Evolutionary conservation across 192 early-diverging fungal species (phyloP).

Genomic region (Backusella luteola): DNA sequence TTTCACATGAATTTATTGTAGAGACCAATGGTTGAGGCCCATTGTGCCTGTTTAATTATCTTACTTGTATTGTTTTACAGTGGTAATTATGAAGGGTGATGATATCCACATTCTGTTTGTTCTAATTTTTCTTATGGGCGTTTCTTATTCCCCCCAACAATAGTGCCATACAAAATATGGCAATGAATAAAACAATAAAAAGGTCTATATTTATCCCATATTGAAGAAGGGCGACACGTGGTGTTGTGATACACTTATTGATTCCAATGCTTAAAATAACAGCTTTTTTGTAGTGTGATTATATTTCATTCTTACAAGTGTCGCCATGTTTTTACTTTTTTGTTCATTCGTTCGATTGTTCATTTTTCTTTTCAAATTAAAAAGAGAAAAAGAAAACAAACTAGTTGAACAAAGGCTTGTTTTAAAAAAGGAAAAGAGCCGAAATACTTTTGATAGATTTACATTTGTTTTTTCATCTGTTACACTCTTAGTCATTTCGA

Average conservation of each 20-base stretch:
- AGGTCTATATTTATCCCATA: background rate
- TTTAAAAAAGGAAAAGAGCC: constrained; percentile 6
- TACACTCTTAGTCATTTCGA: background rate
- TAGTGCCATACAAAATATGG: background rate
- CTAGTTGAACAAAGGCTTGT: background rate
- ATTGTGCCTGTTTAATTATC: background rate
- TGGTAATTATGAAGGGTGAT: background rate
- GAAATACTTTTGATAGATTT: background rate
- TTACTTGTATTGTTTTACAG: background rate
- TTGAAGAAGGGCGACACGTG: background rate
- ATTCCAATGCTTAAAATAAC: background rate
- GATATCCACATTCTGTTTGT: background rate
- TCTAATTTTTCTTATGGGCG: background rate
- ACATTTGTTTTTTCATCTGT: background rate
- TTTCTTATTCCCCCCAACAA: background rate
- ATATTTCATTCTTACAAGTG: background rate
- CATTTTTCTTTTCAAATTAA: background rate
- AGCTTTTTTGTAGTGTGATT: background rate
- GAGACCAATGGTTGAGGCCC: background rate
- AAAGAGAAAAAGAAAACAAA: background rate
- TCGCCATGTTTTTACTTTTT: background rate
- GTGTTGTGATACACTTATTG: background rate
- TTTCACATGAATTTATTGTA: background rate
- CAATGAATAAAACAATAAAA: background rate
- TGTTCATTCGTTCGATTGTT: background rate